Evolutionary conservation across 1,284 basidiomycete genomes (phyloP).

Genomic region (Wolfiporia cocos): DNA sequence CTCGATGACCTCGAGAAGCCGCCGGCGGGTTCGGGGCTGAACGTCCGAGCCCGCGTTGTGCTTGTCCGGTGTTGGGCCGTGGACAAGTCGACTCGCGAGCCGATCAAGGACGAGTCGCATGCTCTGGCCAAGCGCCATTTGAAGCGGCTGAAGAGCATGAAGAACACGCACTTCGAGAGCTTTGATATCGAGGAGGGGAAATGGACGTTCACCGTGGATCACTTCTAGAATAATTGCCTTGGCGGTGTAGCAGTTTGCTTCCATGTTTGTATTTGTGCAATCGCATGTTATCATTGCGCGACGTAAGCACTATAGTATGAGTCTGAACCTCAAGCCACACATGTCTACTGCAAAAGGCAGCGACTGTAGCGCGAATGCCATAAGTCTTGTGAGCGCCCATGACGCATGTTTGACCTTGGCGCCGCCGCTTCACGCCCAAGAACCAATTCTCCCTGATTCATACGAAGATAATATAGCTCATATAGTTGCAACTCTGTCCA

Average conservation of each 20-base stretch:
- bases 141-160: slow-evolving; percentile 81
- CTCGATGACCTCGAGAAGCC: slow-evolving; percentile 77
- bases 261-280: slow-evolving; percentile 2
- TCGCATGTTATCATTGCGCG: neutral
- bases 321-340: no score
- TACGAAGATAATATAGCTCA: no score
- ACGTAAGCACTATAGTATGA: slow-evolving; percentile 4
- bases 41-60: slow-evolving; percentile 80
- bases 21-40: slow-evolving; percentile 80
- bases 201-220: slow-evolving; percentile 94
- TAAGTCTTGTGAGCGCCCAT: no score
- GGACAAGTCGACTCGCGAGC: slow-evolving; percentile 89
- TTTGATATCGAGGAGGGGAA: slow-evolving; percentile 80
- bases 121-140: slow-evolving; percentile 73
- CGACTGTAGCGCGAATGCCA: no score
- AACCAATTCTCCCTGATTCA: no score
- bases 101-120: slow-evolving; percentile 80
- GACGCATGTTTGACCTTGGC: no score
- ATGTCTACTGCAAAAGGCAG: no score
- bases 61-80: slow-evolving; percentile 84
- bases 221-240: slow-evolving; percentile 50
- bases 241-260: slow-evolving; percentile 6
- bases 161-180: slow-evolving; percentile 80
- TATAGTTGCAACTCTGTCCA: no score
- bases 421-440: no score